Conservation (phyloP, 441 rosid species). For the Populus hybrid region DNA sequence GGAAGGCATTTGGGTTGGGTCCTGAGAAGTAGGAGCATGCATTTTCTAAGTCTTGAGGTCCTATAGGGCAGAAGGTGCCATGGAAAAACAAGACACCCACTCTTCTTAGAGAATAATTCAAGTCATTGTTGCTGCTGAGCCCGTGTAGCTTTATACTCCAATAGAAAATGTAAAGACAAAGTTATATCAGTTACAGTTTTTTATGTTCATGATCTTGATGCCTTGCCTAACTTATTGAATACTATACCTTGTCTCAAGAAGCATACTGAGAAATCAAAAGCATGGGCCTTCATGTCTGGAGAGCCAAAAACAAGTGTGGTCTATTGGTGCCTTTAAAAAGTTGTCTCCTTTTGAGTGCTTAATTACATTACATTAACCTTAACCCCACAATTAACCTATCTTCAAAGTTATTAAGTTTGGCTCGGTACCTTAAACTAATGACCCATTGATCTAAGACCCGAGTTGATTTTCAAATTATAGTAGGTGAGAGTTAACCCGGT, state of each 20-base stretch:
- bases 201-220: conserved; percentile 37
- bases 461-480: no score
- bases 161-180: conserved; percentile 57
- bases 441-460: no score
- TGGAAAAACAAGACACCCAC: conserved; percentile 41
- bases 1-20: conserved; percentile 26
- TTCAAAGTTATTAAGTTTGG: no score
- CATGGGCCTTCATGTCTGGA: conserved; percentile 50
- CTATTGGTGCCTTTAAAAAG: conserved; percentile 32
- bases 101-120: conserved; percentile 36
- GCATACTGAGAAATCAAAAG: conserved; percentile 37
- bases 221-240: conserved; percentile 53
- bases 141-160: conserved; percentile 30
- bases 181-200: conserved; percentile 28
- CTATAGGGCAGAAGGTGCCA: conserved; percentile 30
- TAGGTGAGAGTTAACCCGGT: no score
- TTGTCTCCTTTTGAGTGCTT: conserved; percentile 21
- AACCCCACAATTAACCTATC: conserved; percentile 1
- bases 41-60: conserved; percentile 20
- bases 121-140: conserved; percentile 17
- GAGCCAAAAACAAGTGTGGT: conserved; percentile 26
- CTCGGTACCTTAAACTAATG: no score
- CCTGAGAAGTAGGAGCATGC: conserved; percentile 36
- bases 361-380: conserved; percentile 6
- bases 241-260: conserved; percentile 58